Evolutionary conservation across 2,329 filamentous ascomycete genomes (phyloP).

Genomic region (Elsinoe necatrix): DNA sequence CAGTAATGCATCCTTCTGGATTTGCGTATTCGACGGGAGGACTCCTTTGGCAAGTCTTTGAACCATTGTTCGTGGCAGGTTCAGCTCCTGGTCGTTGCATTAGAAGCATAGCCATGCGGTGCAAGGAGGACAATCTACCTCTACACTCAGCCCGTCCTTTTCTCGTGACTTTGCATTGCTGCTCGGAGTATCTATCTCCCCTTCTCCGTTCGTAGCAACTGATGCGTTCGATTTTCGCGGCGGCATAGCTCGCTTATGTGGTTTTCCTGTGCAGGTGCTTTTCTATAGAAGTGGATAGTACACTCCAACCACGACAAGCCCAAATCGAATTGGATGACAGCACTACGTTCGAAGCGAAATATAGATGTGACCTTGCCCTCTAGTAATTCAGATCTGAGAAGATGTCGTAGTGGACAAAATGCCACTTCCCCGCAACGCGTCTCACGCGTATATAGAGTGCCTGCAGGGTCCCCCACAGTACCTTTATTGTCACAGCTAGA

Average conservation of each 20-base stretch:
- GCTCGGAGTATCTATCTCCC: slow-evolving; percentile 26
- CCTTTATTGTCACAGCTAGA: too few species aligned
- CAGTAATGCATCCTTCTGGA: slow-evolving; percentile 71
- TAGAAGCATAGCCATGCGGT: slow-evolving; percentile 16
- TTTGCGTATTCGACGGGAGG: slow-evolving; percentile 70
- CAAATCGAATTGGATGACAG: too few species aligned
- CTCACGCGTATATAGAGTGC: background rate
- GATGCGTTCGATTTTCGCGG: slow-evolving; percentile 42
- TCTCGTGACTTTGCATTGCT: slow-evolving; percentile 19
- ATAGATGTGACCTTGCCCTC: background rate
- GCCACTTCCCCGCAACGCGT: background rate
- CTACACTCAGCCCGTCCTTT: slow-evolving; percentile 33
- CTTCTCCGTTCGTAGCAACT: slow-evolving; percentile 31
- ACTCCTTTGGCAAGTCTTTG: slow-evolving; percentile 72
- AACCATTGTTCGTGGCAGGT: slow-evolving; percentile 71
- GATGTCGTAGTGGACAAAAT: background rate
- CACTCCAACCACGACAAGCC: too few species aligned
- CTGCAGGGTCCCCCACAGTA: background rate
- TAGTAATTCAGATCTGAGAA: background rate
- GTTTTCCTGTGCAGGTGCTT: too few species aligned
- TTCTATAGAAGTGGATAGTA: too few species aligned
- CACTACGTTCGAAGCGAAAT: background rate
- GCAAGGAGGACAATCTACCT: slow-evolving; percentile 27
- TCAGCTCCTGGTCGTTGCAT: slow-evolving; percentile 54
- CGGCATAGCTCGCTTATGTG: slow-evolving; percentile 31